These are phyloP conservation scores for Voacanga thouarsii DNA, from an alignment of 257 asterid genomes.

Conservation along the genomic window DNA sequence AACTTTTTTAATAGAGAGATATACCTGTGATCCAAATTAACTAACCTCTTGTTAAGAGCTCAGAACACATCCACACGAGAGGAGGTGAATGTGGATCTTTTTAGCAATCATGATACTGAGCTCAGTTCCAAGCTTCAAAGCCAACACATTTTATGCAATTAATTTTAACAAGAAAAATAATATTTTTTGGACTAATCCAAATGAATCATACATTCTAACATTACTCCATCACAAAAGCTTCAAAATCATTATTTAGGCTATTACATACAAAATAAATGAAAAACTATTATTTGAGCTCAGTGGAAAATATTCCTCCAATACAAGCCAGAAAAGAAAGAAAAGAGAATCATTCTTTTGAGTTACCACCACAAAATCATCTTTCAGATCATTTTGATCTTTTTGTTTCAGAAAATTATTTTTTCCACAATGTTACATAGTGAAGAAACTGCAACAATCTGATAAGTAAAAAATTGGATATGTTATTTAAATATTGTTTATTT, in stretches of 20 bases:
- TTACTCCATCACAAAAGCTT: neutral
- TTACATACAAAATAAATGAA: neutral
- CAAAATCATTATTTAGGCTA: neutral
- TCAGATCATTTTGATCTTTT: too few relatives aligned
- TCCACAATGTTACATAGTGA: neutral
- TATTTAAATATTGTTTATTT: neutral
- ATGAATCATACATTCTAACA: neutral
- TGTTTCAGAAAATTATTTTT: too few relatives aligned
- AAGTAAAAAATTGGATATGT: too few relatives aligned
- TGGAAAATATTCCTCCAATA: neutral
- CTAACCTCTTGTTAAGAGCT: slow-evolving; percentile 96
- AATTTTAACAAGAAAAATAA: neutral
- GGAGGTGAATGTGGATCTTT: slow-evolving; percentile 75
- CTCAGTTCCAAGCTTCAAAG: slow-evolving; percentile 92
- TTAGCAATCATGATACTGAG: slow-evolving; percentile 81
- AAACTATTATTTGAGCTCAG: neutral
- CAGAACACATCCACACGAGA: slow-evolving; percentile 86
- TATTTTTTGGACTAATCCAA: neutral
- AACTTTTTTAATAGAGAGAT: neutral
- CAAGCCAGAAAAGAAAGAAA: neutral
- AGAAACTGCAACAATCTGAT: too few relatives aligned
- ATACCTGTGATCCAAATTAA: slow-evolving; percentile 14
- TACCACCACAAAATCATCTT: neutral
- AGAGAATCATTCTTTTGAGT: neutral
- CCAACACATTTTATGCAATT: slow-evolving; percentile 21